Percentiles rank a stretch among this genome's conserved stretches.
Evolutionary conservation across 257 asterid genomes (phyloP).

Genomic region (Solanum ossicruentum): DNA sequence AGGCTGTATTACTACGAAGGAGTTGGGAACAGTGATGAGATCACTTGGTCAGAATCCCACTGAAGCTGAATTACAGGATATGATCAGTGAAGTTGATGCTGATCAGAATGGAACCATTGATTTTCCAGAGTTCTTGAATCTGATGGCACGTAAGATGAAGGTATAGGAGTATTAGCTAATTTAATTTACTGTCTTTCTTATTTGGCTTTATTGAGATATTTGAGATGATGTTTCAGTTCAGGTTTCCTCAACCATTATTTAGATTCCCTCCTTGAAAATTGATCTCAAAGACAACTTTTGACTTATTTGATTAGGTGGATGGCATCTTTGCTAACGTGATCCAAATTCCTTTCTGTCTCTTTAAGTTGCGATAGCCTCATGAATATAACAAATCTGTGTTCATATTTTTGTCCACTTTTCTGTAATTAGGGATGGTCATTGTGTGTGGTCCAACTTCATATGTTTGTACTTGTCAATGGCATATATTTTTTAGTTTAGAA

Average conservation of each 20-base stretch:
- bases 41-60: constrained; percentile 66
- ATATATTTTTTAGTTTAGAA: not conserved
- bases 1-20: constrained; percentile 64
- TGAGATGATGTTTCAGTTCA: not conserved
- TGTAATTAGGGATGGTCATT: not conserved
- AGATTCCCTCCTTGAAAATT: not conserved
- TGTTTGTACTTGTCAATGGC: not conserved
- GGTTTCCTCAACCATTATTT: not conserved
- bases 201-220: not conserved
- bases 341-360: not conserved
- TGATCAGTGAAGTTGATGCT: constrained; percentile 61
- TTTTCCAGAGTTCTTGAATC: constrained; percentile 56
- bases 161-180: constrained; percentile 1
- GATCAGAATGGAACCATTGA: constrained; percentile 56
- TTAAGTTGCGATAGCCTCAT: not conserved
- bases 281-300: not conserved
- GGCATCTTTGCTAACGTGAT: not conserved
- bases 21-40: constrained; percentile 65
- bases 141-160: constrained; percentile 63
- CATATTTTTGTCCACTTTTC: not conserved
- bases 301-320: not conserved
- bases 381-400: not conserved
- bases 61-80: constrained; percentile 50
- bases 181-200: not conserved
- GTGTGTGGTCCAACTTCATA: not conserved